A percentile compares a stretch with the other conserved stretches of the same genome.
phyloP scores from a whole-genome alignment of 129 eudicot species.

The Saussurea involucrata region DNA sequence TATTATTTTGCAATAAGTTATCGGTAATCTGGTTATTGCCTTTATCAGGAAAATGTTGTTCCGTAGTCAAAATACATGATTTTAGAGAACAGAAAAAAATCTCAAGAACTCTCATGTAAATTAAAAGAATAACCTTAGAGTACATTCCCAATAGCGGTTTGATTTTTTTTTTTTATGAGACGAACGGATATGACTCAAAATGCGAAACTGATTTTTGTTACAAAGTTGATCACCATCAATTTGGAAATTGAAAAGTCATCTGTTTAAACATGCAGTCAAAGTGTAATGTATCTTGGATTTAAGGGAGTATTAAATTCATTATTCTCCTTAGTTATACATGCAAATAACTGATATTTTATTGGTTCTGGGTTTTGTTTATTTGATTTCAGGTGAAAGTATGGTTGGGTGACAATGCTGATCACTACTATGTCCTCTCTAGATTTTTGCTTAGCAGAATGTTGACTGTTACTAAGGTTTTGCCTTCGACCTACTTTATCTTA shows the following conservation, averaged over 20 bases:
- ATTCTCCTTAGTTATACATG: background rate
- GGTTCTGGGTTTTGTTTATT: background rate
- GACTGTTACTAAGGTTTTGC: constrained; percentile 85
- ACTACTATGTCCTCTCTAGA: constrained; percentile 92
- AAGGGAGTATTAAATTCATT: background rate
- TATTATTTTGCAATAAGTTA: background rate
- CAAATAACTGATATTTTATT: background rate
- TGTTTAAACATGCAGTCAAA: background rate
- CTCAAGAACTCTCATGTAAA: background rate
- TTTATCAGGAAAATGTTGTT: background rate
- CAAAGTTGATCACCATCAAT: background rate
- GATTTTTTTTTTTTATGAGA: background rate
- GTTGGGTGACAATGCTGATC: constrained; percentile 99
- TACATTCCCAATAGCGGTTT: background rate
- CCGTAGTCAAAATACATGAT: background rate
- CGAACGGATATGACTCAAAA: background rate
- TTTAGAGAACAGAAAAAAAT: background rate
- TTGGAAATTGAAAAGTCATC: background rate
- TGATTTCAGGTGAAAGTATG: constrained; percentile 84
- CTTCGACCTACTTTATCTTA: background rate
- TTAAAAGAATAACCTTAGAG: background rate
- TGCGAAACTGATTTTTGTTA: background rate
- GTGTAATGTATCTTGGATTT: background rate
- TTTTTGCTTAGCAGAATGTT: constrained; percentile 97
- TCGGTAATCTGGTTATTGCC: background rate